These are phyloP conservation scores for Auricularia cornea DNA, from an alignment of 768 basidiomycete genomes.

Conservation along the genomic window DNA sequence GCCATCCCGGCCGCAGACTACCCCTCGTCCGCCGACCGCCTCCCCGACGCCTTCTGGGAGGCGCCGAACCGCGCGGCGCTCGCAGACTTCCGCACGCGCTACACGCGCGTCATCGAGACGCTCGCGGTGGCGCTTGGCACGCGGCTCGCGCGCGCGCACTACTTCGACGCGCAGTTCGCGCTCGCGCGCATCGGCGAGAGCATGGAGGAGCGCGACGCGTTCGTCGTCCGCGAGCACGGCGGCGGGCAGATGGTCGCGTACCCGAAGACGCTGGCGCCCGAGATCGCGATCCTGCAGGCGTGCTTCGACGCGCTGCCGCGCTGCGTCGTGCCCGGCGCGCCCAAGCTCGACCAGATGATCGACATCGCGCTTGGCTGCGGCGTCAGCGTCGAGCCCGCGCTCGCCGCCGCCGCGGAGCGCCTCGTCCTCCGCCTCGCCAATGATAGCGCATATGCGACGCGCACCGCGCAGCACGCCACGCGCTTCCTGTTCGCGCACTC, in stretches of 20 bases:
- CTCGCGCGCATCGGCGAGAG: not conserved
- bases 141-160: not conserved
- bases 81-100: not conserved
- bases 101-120: not conserved
- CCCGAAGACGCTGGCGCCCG: conserved; percentile 46
- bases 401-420: conserved; percentile 58
- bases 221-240: conserved; percentile 57
- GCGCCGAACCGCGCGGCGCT: not conserved
- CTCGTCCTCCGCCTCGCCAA: conserved; percentile 69
- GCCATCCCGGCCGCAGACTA: conserved; percentile 53
- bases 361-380: conserved; percentile 75
- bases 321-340: conserved; percentile 48
- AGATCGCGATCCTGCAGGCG: conserved; percentile 63
- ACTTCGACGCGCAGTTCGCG: not conserved
- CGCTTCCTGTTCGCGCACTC: conserved; percentile 66
- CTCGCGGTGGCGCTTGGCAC: not conserved
- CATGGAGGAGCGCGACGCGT: conserved; percentile 64
- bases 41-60: conserved; percentile 43
- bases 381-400: conserved; percentile 73
- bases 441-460: conserved; percentile 44
- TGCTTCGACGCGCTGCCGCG: conserved; percentile 83
- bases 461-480: conserved; percentile 57
- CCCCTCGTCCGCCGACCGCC: conserved; percentile 54
- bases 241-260: conserved; percentile 56
- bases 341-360: conserved; percentile 48